phyloP scores from a whole-genome alignment of 768 basidiomycete genomes.

The Mycena sanguinolenta region DNA sequence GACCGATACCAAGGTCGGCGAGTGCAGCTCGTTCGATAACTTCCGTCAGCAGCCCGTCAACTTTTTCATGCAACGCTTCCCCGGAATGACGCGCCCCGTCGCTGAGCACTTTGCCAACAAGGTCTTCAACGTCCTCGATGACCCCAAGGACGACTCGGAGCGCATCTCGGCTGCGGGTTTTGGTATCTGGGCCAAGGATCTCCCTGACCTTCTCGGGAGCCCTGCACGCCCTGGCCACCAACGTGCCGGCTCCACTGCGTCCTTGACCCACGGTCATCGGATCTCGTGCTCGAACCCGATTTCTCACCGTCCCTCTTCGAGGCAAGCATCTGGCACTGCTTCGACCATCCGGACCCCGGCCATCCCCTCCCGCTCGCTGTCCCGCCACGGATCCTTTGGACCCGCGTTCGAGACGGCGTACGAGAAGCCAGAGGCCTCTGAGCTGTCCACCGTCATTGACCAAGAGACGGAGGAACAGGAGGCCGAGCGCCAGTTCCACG shows the following conservation, averaged over 20 bases:
- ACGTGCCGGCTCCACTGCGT: constrained; percentile 71
- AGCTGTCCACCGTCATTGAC: constrained; percentile 69
- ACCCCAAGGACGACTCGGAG: constrained; percentile 71
- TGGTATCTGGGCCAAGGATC: constrained; percentile 85
- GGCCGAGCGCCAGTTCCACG: constrained; percentile 44
- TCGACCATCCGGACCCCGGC: constrained; percentile 65
- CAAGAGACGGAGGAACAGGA: constrained; percentile 64
- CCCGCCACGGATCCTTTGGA: constrained; percentile 74
- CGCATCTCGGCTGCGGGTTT: constrained; percentile 88
- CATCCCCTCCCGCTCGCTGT: constrained; percentile 67
- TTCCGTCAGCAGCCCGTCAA: constrained; percentile 83
- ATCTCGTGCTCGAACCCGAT: constrained; percentile 73
- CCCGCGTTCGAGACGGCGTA: constrained; percentile 57
- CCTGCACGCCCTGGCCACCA: constrained; percentile 60
- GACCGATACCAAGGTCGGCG: constrained; percentile 91
- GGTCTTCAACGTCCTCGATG: constrained; percentile 86
- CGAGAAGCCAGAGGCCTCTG: constrained; percentile 57
- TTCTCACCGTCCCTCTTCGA: constrained; percentile 79
- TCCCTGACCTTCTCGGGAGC: constrained; percentile 79
- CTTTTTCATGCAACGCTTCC: constrained; percentile 92
- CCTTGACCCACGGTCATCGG: constrained; percentile 70
- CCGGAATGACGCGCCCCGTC: constrained; percentile 88
- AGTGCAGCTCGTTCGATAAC: constrained; percentile 83
- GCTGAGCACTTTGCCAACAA: constrained; percentile 88
- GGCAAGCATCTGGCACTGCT: constrained; percentile 66